Percentiles rank a stretch among this genome's conserved stretches.
These are phyloP conservation scores for Bipolaris sorokiniana DNA, from an alignment of 2,329 filamentous ascomycete genomes.

Conservation along the genomic window DNA sequence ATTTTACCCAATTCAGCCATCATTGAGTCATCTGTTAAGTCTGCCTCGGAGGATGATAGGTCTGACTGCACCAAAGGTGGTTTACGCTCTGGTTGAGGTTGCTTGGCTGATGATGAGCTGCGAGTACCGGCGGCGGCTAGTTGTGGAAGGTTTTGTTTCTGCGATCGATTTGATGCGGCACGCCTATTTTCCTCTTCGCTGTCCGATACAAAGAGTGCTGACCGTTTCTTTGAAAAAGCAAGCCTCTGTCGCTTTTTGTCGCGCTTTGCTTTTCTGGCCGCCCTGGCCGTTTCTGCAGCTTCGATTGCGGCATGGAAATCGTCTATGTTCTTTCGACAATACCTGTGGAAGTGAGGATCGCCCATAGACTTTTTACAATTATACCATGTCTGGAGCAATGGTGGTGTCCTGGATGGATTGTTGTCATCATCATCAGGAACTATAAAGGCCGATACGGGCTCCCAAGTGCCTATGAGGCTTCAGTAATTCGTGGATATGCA, in stretches of 20 bases:
- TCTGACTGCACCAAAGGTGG: constrained; percentile 25
- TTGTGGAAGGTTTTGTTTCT: constrained; percentile 1
- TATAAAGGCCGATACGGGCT: constrained; percentile 15
- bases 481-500: constrained; percentile 1
- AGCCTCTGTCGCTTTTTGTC: constrained; percentile 24
- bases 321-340: constrained; percentile 15
- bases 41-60: constrained; percentile 20
- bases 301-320: constrained; percentile 15
- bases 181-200: constrained; percentile 27
- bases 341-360: constrained; percentile 5
- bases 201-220: constrained; percentile 9
- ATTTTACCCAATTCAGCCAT: constrained; percentile 9
- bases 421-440: neutral
- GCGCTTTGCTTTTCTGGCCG: constrained; percentile 21
- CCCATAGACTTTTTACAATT: constrained; percentile 17
- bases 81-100: constrained; percentile 10
- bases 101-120: constrained; percentile 2
- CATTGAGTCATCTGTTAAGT: constrained; percentile 12
- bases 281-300: constrained; percentile 9
- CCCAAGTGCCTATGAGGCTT: constrained; percentile 34
- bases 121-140: neutral
- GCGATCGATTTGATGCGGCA: constrained; percentile 3
- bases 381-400: constrained; percentile 20
- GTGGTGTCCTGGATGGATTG: neutral
- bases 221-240: constrained; percentile 1